Percentiles rank a stretch among this genome's conserved stretches.
These are phyloP conservation scores for Lipomyces kockii DNA, from an alignment of 805 yeast species.

Conservation along the genomic window DNA sequence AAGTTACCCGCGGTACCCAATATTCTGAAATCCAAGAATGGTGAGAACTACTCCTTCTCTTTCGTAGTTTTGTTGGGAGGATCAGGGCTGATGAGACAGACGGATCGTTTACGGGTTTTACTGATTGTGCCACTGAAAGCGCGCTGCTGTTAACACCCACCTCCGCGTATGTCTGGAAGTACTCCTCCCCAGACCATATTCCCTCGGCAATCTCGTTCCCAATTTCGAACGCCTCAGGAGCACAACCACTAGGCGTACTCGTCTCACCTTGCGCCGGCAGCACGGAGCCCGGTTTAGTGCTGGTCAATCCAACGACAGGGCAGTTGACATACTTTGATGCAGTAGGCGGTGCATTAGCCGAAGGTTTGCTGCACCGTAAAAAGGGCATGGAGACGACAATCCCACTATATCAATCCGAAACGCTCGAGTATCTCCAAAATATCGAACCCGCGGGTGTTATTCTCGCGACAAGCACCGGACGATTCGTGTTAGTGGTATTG, in stretches of 20 bases:
- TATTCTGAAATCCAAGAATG: slow-evolving; percentile 40
- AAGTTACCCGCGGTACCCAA: slow-evolving; percentile 62
- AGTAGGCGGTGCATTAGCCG: slow-evolving; percentile 69
- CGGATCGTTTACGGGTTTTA: slow-evolving; percentile 48
- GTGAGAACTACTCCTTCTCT: not conserved
- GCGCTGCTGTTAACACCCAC: slow-evolving; percentile 57
- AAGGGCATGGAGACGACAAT: slow-evolving; percentile 42
- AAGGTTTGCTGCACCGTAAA: slow-evolving; percentile 57
- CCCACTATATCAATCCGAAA: slow-evolving; percentile 53
- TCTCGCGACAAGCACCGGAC: slow-evolving; percentile 69
- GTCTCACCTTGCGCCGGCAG: slow-evolving; percentile 61
- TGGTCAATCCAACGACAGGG: slow-evolving; percentile 65
- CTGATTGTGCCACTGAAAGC: slow-evolving; percentile 55
- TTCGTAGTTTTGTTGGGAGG: not conserved
- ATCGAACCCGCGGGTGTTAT: slow-evolving; percentile 78
- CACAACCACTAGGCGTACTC: slow-evolving; percentile 54
- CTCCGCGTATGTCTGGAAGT: slow-evolving; percentile 69
- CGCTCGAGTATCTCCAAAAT: slow-evolving; percentile 58
- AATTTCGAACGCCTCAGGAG: slow-evolving; percentile 16
- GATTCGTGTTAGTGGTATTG: slow-evolving; percentile 64
- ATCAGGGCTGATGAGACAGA: slow-evolving; percentile 8
- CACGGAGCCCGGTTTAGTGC: slow-evolving; percentile 69
- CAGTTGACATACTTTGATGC: slow-evolving; percentile 71
- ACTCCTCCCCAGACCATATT: slow-evolving; percentile 61
- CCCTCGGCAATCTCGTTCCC: slow-evolving; percentile 65